These are phyloP conservation scores for Hypoxylon sp. DNA, from an alignment of 2,329 filamentous ascomycete genomes.

Conservation along the genomic window DNA sequence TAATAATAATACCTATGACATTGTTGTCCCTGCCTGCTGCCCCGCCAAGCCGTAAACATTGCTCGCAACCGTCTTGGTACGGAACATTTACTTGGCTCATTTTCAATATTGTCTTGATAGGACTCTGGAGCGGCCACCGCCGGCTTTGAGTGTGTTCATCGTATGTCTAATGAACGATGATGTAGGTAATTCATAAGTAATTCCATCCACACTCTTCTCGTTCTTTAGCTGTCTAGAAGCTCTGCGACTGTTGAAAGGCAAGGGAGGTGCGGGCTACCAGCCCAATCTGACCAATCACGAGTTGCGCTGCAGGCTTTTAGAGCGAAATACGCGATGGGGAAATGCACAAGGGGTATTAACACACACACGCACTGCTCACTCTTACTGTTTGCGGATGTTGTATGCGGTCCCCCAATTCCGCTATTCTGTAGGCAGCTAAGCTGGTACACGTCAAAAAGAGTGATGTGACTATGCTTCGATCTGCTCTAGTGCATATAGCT, in stretches of 20 bases:
- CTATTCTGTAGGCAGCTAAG: slow-evolving; percentile 40
- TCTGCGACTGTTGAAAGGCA: slow-evolving; percentile 29
- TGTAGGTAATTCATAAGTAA: slow-evolving; percentile 10
- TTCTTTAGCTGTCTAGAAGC: slow-evolving; percentile 26
- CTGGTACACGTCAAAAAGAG: slow-evolving; percentile 46
- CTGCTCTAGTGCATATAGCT: slow-evolving; percentile 43
- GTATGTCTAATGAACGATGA: slow-evolving; percentile 17
- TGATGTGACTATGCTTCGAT: slow-evolving; percentile 41
- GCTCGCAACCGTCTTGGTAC: slow-evolving; percentile 39
- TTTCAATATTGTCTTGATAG: background rate
- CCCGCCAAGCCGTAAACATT: slow-evolving; percentile 25
- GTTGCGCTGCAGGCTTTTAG: slow-evolving; percentile 25
- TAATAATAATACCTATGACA: slow-evolving; percentile 39
- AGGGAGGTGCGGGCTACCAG: slow-evolving; percentile 33
- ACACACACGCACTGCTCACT: slow-evolving; percentile 14
- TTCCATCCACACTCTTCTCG: slow-evolving; percentile 14
- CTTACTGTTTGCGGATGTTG: slow-evolving; percentile 49
- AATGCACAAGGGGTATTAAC: slow-evolving; percentile 7
- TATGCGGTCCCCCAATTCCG: slow-evolving; percentile 42
- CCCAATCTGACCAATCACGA: slow-evolving; percentile 30
- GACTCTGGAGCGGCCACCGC: slow-evolving; percentile 21
- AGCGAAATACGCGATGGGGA: slow-evolving; percentile 25
- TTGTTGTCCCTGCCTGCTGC: slow-evolving; percentile 10
- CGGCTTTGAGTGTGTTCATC: slow-evolving; percentile 2
- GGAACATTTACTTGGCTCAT: slow-evolving; percentile 30